Evolutionary conservation across 129 eudicot genomes (phyloP).

Genomic region (Arctium minus): DNA sequence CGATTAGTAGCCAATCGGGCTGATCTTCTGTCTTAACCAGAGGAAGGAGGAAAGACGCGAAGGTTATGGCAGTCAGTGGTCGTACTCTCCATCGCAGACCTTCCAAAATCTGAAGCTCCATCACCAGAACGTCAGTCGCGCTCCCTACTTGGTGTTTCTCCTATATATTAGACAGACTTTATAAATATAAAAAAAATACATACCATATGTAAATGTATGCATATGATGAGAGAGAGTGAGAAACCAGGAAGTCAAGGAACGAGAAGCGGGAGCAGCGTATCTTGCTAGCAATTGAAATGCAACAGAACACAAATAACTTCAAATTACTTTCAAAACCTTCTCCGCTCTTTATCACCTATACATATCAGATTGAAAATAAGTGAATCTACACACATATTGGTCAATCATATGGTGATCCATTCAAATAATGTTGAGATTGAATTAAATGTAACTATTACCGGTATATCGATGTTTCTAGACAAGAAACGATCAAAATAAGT

Average conservation of each 20-base stretch:
- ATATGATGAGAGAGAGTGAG: not conserved
- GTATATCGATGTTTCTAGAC: not conserved
- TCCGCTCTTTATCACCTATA: not conserved
- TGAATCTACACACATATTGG: not conserved
- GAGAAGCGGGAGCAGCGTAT: not conserved
- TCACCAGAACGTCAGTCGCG: not conserved
- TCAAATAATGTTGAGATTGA: not conserved
- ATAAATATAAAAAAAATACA: not conserved
- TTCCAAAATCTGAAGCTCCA: conserved; percentile 10
- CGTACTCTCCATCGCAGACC: not conserved
- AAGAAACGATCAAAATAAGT: conserved; percentile 25
- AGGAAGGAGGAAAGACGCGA: not conserved
- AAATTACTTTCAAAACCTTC: conserved; percentile 6
- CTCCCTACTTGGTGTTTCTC: not conserved
- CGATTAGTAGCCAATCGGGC: not conserved
- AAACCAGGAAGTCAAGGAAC: conserved; percentile 3
- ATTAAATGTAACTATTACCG: conserved; percentile 13
- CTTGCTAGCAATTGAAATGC: conserved; percentile 6
- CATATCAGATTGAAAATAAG: conserved; percentile 3
- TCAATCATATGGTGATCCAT: not conserved
- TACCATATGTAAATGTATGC: not conserved
- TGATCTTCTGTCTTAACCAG: not conserved
- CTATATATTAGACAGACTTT: not conserved
- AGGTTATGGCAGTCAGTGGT: not conserved
- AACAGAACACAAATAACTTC: conserved; percentile 8